Base-by-base conservation (phyloP, 805 yeast species). In the Schwanniomyces vanrijiae region DNA sequence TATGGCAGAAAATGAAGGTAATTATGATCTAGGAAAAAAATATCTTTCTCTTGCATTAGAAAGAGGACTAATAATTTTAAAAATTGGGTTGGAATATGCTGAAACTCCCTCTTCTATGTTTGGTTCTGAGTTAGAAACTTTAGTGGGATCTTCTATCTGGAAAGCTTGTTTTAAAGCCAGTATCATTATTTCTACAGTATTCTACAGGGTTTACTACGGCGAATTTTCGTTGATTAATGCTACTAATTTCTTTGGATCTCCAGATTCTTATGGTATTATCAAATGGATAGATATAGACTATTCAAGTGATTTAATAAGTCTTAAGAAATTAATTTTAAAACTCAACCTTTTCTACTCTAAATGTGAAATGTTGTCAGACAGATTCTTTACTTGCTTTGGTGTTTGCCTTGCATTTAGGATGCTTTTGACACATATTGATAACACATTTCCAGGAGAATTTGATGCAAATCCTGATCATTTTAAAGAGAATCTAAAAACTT, bases 11-110 rank as follows among this genome's bases (percentile, higher is more conserved):
- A 22, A 26, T 7, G 29, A 38, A 20, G 16, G 29, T 84, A 84
- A 57, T 78, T 77, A 50, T 76, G 84, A 52, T 3, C 22, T 19
- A 14, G 20, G 20, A 11, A 39, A 31, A 2, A 39, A 44, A 24
- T 40, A 29, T 19, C 33, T 44, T 29, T 18, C 43, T 21, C 21
- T 31, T 10, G 43, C 40, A 13, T 25, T 44, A 22, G 47, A 44
- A 40, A 31, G 39, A 16, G 47, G 25, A 2, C 16, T 44, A 7
- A 29, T 44, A 2, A 38, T 44, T 13, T 24, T 39, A 14, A 38
- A 24, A 29, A 38, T 39, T 8, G 43, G 37, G 21, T 11, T 19
- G 11, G 45, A 40, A 24, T 47, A 19, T 31, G 28, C 47, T 3
- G 35, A 44, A 10, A 22, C 43, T 20, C 13, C 47, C 4, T 40